A percentile compares a stretch with the other conserved stretches of the same genome.
These are phyloP conservation scores for Pseudoscleropodium purum DNA, from an alignment of 225 moss, liverwort and hornwort species.

Conservation along the genomic window DNA sequence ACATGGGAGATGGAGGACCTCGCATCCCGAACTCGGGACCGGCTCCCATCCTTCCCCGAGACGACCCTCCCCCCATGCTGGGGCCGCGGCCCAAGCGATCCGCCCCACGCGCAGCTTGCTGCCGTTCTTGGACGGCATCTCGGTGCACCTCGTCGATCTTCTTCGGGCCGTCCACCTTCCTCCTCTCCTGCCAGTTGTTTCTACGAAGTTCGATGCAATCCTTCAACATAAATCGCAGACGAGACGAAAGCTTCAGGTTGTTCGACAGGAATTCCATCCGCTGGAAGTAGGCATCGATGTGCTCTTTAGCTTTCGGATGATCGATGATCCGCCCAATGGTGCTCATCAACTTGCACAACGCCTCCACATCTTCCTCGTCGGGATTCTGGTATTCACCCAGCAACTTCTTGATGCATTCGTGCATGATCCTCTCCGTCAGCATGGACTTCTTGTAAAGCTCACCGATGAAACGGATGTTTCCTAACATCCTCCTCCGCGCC, in stretches of 20 bases:
- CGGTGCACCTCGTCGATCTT: constrained; percentile 96
- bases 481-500: constrained; percentile 93
- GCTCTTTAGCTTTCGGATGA: constrained; percentile 76
- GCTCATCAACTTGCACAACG: constrained; percentile 97
- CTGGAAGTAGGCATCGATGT: constrained; percentile 84
- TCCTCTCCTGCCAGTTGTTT: constrained; percentile 86
- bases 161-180: constrained; percentile 98
- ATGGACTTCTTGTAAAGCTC: constrained; percentile 94
- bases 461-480: constrained; percentile 93
- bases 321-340: constrained; percentile 94
- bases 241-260: constrained; percentile 78
- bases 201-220: constrained; percentile 82
- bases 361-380: constrained; percentile 97
- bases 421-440: constrained; percentile 99
- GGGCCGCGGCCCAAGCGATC: constrained; percentile 67
- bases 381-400: constrained; percentile 82
- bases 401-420: constrained; percentile 95
- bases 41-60: constrained; percentile 53
- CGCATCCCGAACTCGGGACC: constrained; percentile 65
- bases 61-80: constrained; percentile 46
- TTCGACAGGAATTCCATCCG: constrained; percentile 75
- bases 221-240: constrained; percentile 87
- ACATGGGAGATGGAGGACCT: constrained; percentile 71
- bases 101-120: constrained; percentile 59
- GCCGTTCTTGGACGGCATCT: constrained; percentile 90